Base-by-base conservation (phyloP, 441 rosid species). In the Erodium texanum region DNA sequence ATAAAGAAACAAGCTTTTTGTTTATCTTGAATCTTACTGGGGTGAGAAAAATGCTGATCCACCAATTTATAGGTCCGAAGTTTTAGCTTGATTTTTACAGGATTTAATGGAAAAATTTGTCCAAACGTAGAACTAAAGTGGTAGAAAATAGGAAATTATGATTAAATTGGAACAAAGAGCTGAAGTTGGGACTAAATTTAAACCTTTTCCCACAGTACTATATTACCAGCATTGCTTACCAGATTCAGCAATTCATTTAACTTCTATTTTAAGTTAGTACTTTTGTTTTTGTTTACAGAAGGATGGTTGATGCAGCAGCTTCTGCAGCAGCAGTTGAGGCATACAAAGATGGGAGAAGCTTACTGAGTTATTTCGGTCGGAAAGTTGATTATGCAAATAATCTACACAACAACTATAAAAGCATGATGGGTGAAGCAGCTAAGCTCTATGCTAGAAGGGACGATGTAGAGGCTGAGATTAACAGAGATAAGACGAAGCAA, bases 251-350 rank as follows among this genome's bases (percentile, higher is more conserved):
- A 7, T 54, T 54, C 20, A 23, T 5, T 54, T 54, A 8, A 19
- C 61, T 19, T 52, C 5, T 16, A 1, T 2, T 54, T 18, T 5
- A 43, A 43, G n/a, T 10, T 1, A 43, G 12, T 4, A 43, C 23
- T 54, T 54, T 48, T 15, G 56, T 48, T 48, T 54, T 43, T 43
- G 50, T 43, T 43, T 43, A 11, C 50, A 10, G 61, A 54, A 54
- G 61, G 61, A 54, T 54, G 61, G 24, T 19, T 19, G 61, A 54
- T 1, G 61, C 61, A 54, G 61, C 61, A 54, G 61, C 61, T 54
- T 54, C 61, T 54, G 61, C 61, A 18, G 61, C 61, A 18, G 61
- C 61, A 6, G 61, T 54, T 16, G 61, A 54, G 61, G 61, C 24
- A 54, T 54, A 54, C 10, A 54, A 54, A 54, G 61, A 54, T 54